Evolutionary conservation across 1,284 basidiomycete genomes (phyloP).

Genomic region (Rhodotorula sp.): DNA sequence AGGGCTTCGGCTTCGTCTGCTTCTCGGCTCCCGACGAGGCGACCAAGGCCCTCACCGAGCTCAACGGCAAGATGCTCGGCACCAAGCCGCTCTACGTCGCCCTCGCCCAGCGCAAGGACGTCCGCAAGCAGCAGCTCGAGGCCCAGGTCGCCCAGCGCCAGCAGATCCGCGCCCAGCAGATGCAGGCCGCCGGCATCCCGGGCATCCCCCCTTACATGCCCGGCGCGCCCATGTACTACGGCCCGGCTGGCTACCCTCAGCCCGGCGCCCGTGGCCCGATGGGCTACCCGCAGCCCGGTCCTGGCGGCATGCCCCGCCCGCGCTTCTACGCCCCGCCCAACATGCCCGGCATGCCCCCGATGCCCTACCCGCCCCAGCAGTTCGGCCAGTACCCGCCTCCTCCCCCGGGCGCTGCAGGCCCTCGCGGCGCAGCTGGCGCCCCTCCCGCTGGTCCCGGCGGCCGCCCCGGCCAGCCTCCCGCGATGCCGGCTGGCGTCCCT

Average conservation of each 20-base stretch:
- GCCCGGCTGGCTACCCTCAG: slow-evolving; percentile 65
- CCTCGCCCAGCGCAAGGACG: slow-evolving; percentile 96
- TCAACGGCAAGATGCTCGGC: slow-evolving; percentile 99
- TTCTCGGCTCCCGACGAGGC: slow-evolving; percentile 98
- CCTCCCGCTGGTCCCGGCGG: slow-evolving; percentile 47
- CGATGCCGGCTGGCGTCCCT: slow-evolving; percentile 24
- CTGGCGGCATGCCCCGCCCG: slow-evolving; percentile 59
- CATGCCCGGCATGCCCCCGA: slow-evolving; percentile 66
- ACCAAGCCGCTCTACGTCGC: slow-evolving; percentile 98
- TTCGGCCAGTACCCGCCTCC: slow-evolving; percentile 41
- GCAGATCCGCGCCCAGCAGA: slow-evolving; percentile 90
- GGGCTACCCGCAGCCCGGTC: slow-evolving; percentile 53
- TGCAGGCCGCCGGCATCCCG: slow-evolving; percentile 44
- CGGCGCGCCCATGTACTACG: slow-evolving; percentile 77
- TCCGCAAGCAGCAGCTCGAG: slow-evolving; percentile 97
- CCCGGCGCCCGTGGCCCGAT: slow-evolving; percentile 55
- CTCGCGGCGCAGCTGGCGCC: slow-evolving; percentile 60
- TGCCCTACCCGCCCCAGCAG: slow-evolving; percentile 53
- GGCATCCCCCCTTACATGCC: slow-evolving; percentile 51
- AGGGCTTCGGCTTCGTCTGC: slow-evolving; percentile 99
- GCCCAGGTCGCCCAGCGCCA: slow-evolving; percentile 96
- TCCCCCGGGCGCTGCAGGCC: slow-evolving; percentile 51
- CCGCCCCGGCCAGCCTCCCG: slow-evolving; percentile 42
- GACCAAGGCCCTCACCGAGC: slow-evolving; percentile 98
- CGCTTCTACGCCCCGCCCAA: slow-evolving; percentile 74